Evolutionary conservation across 495 filamentous ascomycete species (phyloP), one percentile per base, ranked within the genome.

Genomic region (Annulohypoxylon bovei): DNA sequence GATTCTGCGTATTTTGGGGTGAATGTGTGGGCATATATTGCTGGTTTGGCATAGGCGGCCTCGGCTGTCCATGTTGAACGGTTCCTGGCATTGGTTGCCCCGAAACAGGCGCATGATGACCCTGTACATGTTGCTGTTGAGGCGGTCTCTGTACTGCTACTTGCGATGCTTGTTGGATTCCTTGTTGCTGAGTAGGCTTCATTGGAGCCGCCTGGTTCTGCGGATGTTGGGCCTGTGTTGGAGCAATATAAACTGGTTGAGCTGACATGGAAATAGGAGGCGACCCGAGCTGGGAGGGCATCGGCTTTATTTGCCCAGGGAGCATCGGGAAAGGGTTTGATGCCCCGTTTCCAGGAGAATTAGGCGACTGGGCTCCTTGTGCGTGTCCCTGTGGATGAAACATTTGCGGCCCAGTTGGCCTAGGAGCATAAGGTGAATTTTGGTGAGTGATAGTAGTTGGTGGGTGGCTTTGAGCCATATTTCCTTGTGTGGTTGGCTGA

Each of bases 281-380:
- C 1, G 75, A 69, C 42, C 75, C 75, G 6, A 77, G 6, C 53
- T 77, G 75, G 16, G 72, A 75, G 8, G 75, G 69, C 14, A 75
- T 39, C 12, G 75, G 72, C 11, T 60, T 73, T 8, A 77, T 65
- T 57, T 77, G 75, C 18, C 75, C 75, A 1, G 75, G 75, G 40
- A 77, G 72, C 75, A 75, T 77, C 18, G 75, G 75, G 42, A 68
- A 77, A 2, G 75, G 72, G 20, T 71, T 75, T 6, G 52, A 32
- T 0, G 40, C 9, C 14, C 61, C 42, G 23, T 32, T 54, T 16
- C 33, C n/a, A 12, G 40, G 44, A 44, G 70, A 66, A 6, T 16
- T 50, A 2, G 60, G 9, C 14, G 55, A 46, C n/a, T 65, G 65
- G 12, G 3, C 23, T 12, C 12, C 22, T n/a, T 73, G 65, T 9